Evolutionary conservation across 2,329 filamentous ascomycete species (phyloP).

Genomic region (Orbilia javanica): DNA sequence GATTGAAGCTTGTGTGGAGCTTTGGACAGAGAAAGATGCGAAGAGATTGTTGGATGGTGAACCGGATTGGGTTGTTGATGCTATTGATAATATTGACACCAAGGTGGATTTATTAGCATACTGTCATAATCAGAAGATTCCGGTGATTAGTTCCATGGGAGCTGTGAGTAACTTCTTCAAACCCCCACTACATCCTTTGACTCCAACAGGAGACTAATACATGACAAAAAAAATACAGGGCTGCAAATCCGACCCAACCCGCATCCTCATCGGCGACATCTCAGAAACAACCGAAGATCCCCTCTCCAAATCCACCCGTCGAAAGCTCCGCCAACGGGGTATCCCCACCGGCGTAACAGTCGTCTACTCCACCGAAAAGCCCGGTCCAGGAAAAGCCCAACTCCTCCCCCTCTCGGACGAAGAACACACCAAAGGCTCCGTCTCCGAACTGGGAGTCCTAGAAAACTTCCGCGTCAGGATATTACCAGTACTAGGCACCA

Average conservation of each 20-base stretch:
- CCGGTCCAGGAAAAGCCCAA: conserved; percentile 89
- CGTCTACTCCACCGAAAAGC: conserved; percentile 91
- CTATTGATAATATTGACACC: conserved; percentile 97
- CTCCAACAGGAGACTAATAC: background rate
- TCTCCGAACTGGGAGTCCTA: conserved; percentile 76
- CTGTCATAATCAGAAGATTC: conserved; percentile 81
- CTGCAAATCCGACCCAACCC: conserved; percentile 72
- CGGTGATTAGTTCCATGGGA: conserved; percentile 94
- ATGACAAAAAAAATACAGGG: conserved; percentile 23
- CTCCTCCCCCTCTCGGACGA: conserved; percentile 84
- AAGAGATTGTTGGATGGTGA: conserved; percentile 74
- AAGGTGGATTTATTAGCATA: conserved; percentile 92
- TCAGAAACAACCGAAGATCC: conserved; percentile 88
- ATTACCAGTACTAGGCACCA: conserved; percentile 91
- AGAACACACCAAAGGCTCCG: conserved; percentile 85
- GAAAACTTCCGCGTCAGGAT: conserved; percentile 96
- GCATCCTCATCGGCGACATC: conserved; percentile 91
- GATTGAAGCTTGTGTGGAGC: conserved; percentile 86
- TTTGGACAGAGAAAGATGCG: conserved; percentile 79
- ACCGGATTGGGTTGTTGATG: conserved; percentile 93
- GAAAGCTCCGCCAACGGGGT: conserved; percentile 80
- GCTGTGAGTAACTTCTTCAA: conserved; percentile 67
- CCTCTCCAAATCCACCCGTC: conserved; percentile 84
- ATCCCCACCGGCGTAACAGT: conserved; percentile 88
- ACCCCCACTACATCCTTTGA: background rate